These are phyloP conservation scores for Pelargonium cotyledonis DNA, from an alignment of 441 rosid genomes.

Conservation along the genomic window DNA sequence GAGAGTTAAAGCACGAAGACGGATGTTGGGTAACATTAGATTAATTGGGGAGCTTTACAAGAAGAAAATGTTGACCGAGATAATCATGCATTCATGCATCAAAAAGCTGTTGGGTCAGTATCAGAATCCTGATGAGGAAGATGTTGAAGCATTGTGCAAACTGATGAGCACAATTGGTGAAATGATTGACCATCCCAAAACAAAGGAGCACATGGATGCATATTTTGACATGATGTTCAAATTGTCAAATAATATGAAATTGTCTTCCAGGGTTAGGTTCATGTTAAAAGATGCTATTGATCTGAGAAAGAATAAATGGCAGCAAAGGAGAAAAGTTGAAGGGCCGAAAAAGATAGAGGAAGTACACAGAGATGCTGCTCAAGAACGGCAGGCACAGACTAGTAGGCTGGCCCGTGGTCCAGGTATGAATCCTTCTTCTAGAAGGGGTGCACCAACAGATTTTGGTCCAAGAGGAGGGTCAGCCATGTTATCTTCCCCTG, in stretches of 20 bases:
- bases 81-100: constrained; percentile 87
- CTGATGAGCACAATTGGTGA: constrained; percentile 92
- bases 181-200: constrained; percentile 67
- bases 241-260: constrained; percentile 61
- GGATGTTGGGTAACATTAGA: constrained; percentile 92
- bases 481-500: constrained; percentile 58
- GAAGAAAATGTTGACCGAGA: constrained; percentile 81
- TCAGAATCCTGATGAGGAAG: constrained; percentile 86
- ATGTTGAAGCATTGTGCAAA: constrained; percentile 83
- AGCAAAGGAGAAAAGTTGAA: constrained; percentile 94
- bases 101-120: constrained; percentile 60
- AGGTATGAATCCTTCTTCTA: constrained; percentile 46
- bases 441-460: constrained; percentile 60
- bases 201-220: constrained; percentile 61
- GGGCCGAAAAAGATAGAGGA: constrained; percentile 98
- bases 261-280: constrained; percentile 81
- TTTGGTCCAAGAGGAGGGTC: constrained; percentile 80
- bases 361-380: constrained; percentile 97
- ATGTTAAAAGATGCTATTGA: constrained; percentile 87
- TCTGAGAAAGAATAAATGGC: constrained; percentile 89
- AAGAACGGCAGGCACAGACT: constrained; percentile 75
- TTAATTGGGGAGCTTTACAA: constrained; percentile 95
- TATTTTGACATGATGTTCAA: constrained; percentile 67
- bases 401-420: constrained; percentile 70
- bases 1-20: constrained; percentile 76